A percentile compares a stretch with the other conserved stretches of the same genome.
phyloP scores from a whole-genome alignment of 73 alveolate species.

The Breviolum minutum region DNA sequence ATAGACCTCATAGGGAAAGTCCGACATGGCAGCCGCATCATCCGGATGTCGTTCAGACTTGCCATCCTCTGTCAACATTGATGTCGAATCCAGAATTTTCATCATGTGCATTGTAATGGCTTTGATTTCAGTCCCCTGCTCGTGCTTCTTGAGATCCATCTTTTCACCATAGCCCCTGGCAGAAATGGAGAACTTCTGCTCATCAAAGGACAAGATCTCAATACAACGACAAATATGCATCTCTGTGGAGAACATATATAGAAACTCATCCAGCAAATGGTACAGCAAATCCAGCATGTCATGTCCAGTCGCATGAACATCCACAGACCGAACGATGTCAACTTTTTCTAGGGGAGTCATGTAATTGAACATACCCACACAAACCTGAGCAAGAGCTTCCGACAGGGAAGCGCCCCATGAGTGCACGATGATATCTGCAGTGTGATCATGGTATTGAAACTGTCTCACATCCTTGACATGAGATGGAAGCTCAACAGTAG shows the following conservation, averaged over 20 bases:
- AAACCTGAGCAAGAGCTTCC: constrained; percentile 64
- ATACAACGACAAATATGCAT: constrained; percentile 71
- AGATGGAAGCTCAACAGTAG: not conserved
- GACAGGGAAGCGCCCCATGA: constrained; percentile 67
- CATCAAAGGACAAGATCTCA: constrained; percentile 58
- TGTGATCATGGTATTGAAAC: constrained; percentile 85
- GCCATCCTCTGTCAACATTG: constrained; percentile 63
- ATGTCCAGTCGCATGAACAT: constrained; percentile 81
- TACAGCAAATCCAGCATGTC: constrained; percentile 75
- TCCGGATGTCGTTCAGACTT: not conserved
- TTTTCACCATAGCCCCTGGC: constrained; percentile 53
- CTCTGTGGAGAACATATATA: constrained; percentile 26
- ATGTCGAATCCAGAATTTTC: constrained; percentile 49
- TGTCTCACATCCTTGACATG: constrained; percentile 41
- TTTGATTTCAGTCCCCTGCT: constrained; percentile 85
- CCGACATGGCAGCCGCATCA: not conserved
- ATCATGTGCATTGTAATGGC: constrained; percentile 91
- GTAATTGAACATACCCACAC: constrained; percentile 90
- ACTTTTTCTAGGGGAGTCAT: constrained; percentile 79
- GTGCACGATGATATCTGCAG: constrained; percentile 83
- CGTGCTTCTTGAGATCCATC: constrained; percentile 62
- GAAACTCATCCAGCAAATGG: constrained; percentile 79
- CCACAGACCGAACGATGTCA: constrained; percentile 53
- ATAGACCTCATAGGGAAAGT: constrained; percentile 60
- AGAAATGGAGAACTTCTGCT: constrained; percentile 29